phyloP scores from a whole-genome alignment of 495 filamentous ascomycete genomes.

The Alectoria sarmentosa region DNA sequence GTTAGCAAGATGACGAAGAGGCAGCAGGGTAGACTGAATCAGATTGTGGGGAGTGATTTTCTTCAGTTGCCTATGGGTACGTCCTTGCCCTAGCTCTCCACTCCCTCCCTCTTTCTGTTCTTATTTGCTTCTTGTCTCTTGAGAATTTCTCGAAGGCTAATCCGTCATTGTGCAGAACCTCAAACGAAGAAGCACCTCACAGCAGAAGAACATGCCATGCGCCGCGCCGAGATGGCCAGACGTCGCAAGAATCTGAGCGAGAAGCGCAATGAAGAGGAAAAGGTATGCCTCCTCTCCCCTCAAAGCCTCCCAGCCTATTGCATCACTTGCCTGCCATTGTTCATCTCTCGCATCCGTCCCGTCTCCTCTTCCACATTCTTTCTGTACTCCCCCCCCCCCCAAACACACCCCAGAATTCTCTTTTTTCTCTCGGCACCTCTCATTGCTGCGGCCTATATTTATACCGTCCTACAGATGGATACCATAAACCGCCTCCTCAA shows the following conservation, averaged over 20 bases:
- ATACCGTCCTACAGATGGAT: no score
- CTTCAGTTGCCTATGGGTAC: conserved; percentile 81
- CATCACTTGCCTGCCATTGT: neutral
- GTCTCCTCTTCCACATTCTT: neutral
- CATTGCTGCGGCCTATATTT: no score
- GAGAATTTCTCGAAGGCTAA: neutral
- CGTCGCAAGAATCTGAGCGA: conserved; percentile 94
- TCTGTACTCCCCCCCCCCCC: neutral
- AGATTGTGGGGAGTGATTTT: conserved; percentile 60
- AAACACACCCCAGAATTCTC: neutral
- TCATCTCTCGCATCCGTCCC: neutral
- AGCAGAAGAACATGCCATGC: conserved; percentile 91
- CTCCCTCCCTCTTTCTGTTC: neutral
- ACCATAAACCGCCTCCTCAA: conserved; percentile 96
- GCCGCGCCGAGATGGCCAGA: conserved; percentile 91
- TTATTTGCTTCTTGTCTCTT: no score
- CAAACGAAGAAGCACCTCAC: conserved; percentile 90
- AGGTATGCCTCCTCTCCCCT: conserved; percentile 47
- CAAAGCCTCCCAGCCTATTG: neutral
- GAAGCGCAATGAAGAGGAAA: conserved; percentile 97
- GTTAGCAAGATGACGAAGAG: conserved; percentile 81
- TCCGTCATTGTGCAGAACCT: conserved; percentile 56
- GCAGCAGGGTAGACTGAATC: conserved; percentile 68
- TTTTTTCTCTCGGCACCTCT: no score
- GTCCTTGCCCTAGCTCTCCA: conserved; percentile 19